These are phyloP conservation scores for Beta vulgaris DNA, from an alignment of 148 eudicot species.

Conservation along the genomic window DNA sequence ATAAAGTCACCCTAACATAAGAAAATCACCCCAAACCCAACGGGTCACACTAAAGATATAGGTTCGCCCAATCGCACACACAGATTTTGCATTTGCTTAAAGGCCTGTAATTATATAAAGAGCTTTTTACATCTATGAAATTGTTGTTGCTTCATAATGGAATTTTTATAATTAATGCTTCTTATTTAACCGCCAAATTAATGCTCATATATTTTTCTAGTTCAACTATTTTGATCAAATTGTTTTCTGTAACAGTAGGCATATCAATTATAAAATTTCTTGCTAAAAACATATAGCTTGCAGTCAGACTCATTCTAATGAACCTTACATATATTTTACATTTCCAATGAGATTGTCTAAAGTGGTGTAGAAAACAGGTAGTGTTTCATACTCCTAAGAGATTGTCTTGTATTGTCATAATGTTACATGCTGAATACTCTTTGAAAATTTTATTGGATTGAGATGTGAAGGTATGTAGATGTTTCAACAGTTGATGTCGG, in stretches of 20 bases:
- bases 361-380: not conserved
- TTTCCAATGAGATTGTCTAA: not conserved
- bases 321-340: not conserved
- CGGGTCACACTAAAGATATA: no score
- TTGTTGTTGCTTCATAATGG: not conserved
- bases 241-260: not conserved
- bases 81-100: not conserved
- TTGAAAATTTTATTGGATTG: slow-evolving; percentile 6
- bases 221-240: no score
- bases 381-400: not conserved
- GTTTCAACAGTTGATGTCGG: slow-evolving; percentile 90
- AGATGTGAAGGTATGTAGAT: slow-evolving; percentile 71
- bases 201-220: not conserved
- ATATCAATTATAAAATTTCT: not conserved
- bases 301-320: no score
- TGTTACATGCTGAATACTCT: not conserved
- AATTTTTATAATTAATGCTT: not conserved
- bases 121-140: not conserved
- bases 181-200: not conserved
- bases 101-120: not conserved
- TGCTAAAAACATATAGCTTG: not conserved
- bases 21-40: no score
- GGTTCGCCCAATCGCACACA: no score
- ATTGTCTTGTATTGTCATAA: not conserved
- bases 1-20: no score